Evolutionary conservation across 1,284 basidiomycete genomes (phyloP), one percentile per base, ranked within the genome.

Genomic region (Naganishia cerealis): DNA sequence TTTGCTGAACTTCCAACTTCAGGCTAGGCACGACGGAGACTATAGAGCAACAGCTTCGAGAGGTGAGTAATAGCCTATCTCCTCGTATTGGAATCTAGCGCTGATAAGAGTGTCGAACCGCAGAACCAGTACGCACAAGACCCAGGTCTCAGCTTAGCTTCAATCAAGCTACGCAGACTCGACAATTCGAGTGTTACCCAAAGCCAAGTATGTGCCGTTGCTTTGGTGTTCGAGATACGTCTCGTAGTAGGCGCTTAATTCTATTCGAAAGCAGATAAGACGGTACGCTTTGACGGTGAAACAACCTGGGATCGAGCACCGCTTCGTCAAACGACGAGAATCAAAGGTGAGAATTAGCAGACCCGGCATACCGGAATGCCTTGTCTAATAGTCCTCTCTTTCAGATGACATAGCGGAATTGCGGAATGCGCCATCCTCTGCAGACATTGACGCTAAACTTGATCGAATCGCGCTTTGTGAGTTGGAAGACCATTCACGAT

Each of bases 381-480:
- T 24, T 8, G n/a, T 2, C 38, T 33, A 2, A 59, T 57, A 15
- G 16, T 56, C 33, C 4, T 38, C 7, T 26, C 53, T 67, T 38
- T 12, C 54, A 63, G 66, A 33, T 26, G 40, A 57, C 36, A 65
- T 57, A 68, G n/a, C 54, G 66, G 70, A 73, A 48, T 68, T 67
- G 38, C n/a, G 48, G 7, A 33, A 58, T 15, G 57, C 70, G 36
- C 72, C 73, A 21, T 71, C 72, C 43, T 55, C 72, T 10, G 72
- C 72, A n/a, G 59, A 62, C n/a, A 71, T 76, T 13, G 75, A 78
- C 18, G 72, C 67, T 33, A 71, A 76, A 33, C 73, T 79, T 40
- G 76, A 79, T 67, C 75, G 77, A 57, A 76, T 80, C 48, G 73
- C 79, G 1, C 57, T 54, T 24, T 70, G 69, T 70, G 55, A 70